A percentile compares a stretch with the other conserved stretches of the same genome.
These are phyloP conservation scores for Mycena indigotica DNA, from an alignment of 768 basidiomycete species.

Conservation along the genomic window DNA sequence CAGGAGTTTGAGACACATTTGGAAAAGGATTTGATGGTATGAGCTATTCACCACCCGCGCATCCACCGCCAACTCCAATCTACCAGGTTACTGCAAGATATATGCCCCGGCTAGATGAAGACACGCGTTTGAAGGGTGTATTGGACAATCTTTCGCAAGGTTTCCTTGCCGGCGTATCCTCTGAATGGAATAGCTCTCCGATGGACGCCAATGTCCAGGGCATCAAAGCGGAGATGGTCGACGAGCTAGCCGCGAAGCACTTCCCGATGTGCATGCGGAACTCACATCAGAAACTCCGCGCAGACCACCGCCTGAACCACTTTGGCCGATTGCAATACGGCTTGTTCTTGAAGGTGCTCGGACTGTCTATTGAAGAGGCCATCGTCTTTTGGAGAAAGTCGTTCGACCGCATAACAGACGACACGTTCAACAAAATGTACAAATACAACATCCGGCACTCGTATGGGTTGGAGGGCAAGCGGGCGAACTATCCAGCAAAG, in stretches of 20 bases:
- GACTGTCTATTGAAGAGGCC: constrained; percentile 93
- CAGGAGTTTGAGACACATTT: constrained; percentile 81
- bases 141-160: constrained; percentile 91
- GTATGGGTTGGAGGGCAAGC: constrained; percentile 91
- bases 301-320: constrained; percentile 89
- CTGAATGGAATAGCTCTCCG: constrained; percentile 69
- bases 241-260: constrained; percentile 81
- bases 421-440: constrained; percentile 98
- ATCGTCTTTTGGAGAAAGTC: constrained; percentile 90
- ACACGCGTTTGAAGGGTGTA: constrained; percentile 86
- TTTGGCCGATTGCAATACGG: constrained; percentile 90
- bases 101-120: constrained; percentile 91
- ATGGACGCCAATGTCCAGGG: constrained; percentile 57
- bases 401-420: constrained; percentile 80
- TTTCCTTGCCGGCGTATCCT: constrained; percentile 87
- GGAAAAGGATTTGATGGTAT: constrained; percentile 75
- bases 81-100: constrained; percentile 80
- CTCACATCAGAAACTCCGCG: constrained; percentile 75
- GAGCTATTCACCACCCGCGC: constrained; percentile 13
- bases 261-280: constrained; percentile 97
- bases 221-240: constrained; percentile 93
- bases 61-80: constrained; percentile 1
- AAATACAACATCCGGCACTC: constrained; percentile 96
- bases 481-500: constrained; percentile 92
- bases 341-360: constrained; percentile 94